Conservation (phyloP, 1,284 basidiomycete genomes). For the Pseudozyma sp. region DNA sequence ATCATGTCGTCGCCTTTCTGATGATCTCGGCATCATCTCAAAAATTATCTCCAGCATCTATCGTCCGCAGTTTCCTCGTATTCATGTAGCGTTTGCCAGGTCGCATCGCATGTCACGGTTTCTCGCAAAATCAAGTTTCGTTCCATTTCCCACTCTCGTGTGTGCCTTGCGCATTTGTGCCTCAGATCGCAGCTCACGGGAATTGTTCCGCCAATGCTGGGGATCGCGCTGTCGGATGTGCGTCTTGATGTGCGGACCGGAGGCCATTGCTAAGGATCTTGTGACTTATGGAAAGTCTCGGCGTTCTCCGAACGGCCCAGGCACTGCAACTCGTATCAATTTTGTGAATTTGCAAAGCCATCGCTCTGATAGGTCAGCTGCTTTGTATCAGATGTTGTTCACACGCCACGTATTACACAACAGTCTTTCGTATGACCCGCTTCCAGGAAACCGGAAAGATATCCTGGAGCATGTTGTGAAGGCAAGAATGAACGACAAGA, state of each 20-base stretch:
- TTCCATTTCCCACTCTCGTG: not conserved
- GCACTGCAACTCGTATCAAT: not conserved
- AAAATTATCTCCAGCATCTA: not conserved
- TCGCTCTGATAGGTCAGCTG: too few relatives aligned
- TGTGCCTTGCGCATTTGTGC: not conserved
- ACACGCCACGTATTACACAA: too few relatives aligned
- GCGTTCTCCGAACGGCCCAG: constrained; percentile 2
- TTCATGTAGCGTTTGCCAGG: constrained; percentile 1
- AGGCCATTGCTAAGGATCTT: not conserved
- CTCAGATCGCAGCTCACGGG: too few relatives aligned
- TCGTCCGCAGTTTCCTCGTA: not conserved
- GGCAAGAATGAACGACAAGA: too few relatives aligned
- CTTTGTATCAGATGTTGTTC: too few relatives aligned
- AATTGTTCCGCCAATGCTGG: too few relatives aligned
- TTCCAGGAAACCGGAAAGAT: too few relatives aligned
- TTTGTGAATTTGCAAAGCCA: constrained; percentile 4
- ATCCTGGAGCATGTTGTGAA: too few relatives aligned
- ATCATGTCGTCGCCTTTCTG: not conserved
- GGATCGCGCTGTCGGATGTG: too few relatives aligned
- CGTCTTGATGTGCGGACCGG: not conserved
- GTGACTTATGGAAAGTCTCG: not conserved
- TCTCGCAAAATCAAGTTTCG: constrained; percentile 11
- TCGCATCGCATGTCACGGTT: constrained; percentile 15
- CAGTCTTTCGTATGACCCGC: too few relatives aligned
- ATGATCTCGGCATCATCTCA: not conserved